Conservation (phyloP, 805 yeast genomes). For the Metschnikowia shivogae region DNA sequence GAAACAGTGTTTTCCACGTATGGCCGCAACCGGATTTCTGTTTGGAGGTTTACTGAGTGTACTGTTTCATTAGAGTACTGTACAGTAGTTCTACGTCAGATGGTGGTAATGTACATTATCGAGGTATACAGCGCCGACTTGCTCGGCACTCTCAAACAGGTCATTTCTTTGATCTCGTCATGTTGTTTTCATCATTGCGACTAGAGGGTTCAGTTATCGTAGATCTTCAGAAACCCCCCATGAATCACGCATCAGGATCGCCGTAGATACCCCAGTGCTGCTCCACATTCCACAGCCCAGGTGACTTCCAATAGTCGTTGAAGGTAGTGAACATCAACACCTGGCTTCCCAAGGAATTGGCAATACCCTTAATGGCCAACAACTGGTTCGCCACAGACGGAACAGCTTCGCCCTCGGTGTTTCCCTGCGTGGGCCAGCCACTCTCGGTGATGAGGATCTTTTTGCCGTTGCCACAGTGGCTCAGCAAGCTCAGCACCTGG, state of each 20-base stretch:
- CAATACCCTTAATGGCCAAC: slow-evolving; percentile 49
- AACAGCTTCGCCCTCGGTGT: slow-evolving; percentile 49
- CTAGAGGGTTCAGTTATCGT: background rate
- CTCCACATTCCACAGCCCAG: slow-evolving; percentile 56
- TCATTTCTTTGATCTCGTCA: no score
- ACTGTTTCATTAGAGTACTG: no score
- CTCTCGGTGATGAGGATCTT: slow-evolving; percentile 55
- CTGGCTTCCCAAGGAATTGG: slow-evolving; percentile 41
- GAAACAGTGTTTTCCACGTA: no score
- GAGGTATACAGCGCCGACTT: background rate
- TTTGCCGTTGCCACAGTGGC: slow-evolving; percentile 47
- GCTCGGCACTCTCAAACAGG: background rate
- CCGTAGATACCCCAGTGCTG: slow-evolving; percentile 59
- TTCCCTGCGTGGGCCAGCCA: slow-evolving; percentile 69
- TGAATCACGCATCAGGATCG: slow-evolving; percentile 21
- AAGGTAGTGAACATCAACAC: slow-evolving; percentile 57
- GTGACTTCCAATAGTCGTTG: slow-evolving; percentile 60
- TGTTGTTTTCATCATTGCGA: background rate
- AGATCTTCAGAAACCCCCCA: no score
- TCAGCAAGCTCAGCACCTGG: slow-evolving; percentile 44
- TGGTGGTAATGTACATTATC: no score
- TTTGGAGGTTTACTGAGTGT: no score
- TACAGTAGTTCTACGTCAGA: no score
- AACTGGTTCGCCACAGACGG: slow-evolving; percentile 53
- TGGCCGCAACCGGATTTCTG: no score